phyloP scores from a whole-genome alignment of 1,284 basidiomycete species.

The Wallemia mellicola region DNA sequence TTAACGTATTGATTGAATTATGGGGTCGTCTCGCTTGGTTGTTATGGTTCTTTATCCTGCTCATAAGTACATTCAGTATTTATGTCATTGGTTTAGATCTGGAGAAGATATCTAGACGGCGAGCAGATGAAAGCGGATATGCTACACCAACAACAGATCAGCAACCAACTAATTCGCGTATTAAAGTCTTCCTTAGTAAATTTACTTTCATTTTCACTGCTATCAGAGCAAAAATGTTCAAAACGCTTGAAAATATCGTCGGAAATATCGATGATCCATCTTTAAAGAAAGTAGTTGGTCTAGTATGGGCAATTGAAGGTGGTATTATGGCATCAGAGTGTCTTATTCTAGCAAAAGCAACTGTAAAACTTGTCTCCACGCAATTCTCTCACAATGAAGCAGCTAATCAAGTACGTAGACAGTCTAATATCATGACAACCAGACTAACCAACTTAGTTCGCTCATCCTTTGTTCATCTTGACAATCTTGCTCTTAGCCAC shows the following conservation, averaged over 20 bases:
- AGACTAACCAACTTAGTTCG: slow-evolving; percentile 29
- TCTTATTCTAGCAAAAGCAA: slow-evolving; percentile 70
- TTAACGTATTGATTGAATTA: slow-evolving; percentile 34
- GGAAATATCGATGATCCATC: slow-evolving; percentile 46
- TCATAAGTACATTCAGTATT: slow-evolving; percentile 7
- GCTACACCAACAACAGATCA: background rate
- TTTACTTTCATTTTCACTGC: slow-evolving; percentile 16
- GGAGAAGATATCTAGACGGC: slow-evolving; percentile 3
- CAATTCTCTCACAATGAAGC: slow-evolving; percentile 40
- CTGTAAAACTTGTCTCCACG: slow-evolving; percentile 43
- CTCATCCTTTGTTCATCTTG: slow-evolving; percentile 45
- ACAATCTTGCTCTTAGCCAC: slow-evolving; percentile 46
- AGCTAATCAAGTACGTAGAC: slow-evolving; percentile 29
- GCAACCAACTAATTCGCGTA: background rate
- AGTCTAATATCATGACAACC: background rate
- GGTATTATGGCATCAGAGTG: slow-evolving; percentile 62
- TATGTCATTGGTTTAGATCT: slow-evolving; percentile 7
- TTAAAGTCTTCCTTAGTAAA: background rate
- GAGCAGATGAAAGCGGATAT: slow-evolving; percentile 1
- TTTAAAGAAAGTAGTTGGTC: slow-evolving; percentile 59
- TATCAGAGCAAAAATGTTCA: slow-evolving; percentile 25
- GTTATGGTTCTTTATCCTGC: slow-evolving; percentile 22
- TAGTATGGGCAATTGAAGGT: slow-evolving; percentile 69
- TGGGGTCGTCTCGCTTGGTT: slow-evolving; percentile 68
- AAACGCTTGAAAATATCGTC: slow-evolving; percentile 40